These are phyloP conservation scores for Didymella pomorum DNA, from an alignment of 2,329 filamentous ascomycete genomes.

Conservation along the genomic window DNA sequence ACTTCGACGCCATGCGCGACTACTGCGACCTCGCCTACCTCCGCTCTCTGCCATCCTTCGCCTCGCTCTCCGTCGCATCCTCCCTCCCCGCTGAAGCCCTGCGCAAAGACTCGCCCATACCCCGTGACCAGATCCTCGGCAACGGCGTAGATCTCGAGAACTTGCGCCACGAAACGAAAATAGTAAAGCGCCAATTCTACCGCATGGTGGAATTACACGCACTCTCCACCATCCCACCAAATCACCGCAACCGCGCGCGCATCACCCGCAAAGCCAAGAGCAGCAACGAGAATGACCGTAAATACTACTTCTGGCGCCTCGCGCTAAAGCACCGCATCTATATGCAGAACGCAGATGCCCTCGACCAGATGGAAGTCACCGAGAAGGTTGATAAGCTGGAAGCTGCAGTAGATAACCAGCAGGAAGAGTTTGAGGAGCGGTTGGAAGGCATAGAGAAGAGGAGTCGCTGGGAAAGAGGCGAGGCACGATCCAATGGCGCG, in stretches of 20 bases:
- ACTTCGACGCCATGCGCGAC: constrained; percentile 82
- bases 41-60: constrained; percentile 66
- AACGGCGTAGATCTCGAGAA: constrained; percentile 61
- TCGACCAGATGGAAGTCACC: constrained; percentile 71
- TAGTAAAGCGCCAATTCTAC: constrained; percentile 77
- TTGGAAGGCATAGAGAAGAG: constrained; percentile 59
- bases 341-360: constrained; percentile 73
- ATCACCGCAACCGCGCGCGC: constrained; percentile 58
- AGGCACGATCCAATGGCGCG: constrained; percentile 24
- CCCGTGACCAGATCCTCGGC: constrained; percentile 65
- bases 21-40: constrained; percentile 74
- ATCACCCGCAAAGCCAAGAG: constrained; percentile 55
- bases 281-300: constrained; percentile 65
- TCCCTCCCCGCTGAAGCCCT: constrained; percentile 60
- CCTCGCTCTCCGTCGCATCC: constrained; percentile 61
- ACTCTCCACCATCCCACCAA: constrained; percentile 63
- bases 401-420: constrained; percentile 71
- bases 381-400: constrained; percentile 78
- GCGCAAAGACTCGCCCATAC: constrained; percentile 60
- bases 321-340: constrained; percentile 81
- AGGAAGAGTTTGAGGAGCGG: constrained; percentile 75
- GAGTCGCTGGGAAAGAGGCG: constrained; percentile 32
- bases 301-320: constrained; percentile 75
- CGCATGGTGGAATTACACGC: constrained; percentile 79
- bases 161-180: constrained; percentile 71